phyloP scores from a whole-genome alignment of 148 eudicot genomes.

The Diospyros lotus region DNA sequence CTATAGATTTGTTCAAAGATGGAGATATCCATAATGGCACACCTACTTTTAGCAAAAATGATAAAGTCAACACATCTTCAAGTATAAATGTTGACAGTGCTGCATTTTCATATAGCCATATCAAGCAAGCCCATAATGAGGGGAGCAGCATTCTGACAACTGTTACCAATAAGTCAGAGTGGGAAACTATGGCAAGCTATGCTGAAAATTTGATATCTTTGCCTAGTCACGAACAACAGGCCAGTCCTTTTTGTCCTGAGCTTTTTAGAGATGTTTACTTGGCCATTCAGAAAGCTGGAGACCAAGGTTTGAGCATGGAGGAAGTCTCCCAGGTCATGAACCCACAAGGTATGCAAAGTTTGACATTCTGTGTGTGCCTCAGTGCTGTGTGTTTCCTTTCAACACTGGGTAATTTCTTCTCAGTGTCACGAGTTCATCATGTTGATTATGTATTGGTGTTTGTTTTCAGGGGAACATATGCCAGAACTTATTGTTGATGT shows the following conservation, averaged over 20 bases:
- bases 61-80: constrained; percentile 26
- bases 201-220: constrained; percentile 30
- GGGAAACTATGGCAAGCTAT: constrained; percentile 75
- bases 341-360: constrained; percentile 42
- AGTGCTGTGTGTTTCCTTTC: constrained; percentile 11
- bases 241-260: constrained; percentile 34
- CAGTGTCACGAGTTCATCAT: background rate
- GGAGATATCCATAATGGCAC: constrained; percentile 13
- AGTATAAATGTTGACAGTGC: constrained; percentile 28
- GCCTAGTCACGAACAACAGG: constrained; percentile 24
- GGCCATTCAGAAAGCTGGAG: constrained; percentile 80
- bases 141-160: constrained; percentile 25
- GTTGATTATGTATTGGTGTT: constrained; percentile 13
- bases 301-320: constrained; percentile 79
- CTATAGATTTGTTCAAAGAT: constrained; percentile 43
- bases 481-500: constrained; percentile 59
- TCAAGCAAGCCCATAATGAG: constrained; percentile 39
- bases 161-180: constrained; percentile 47
- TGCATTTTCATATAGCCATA: constrained; percentile 22
- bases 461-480: constrained; percentile 40
- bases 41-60: constrained; percentile 31
- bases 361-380: background rate
- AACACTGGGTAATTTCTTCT: background rate
- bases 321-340: constrained; percentile 50
- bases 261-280: constrained; percentile 47